Percentiles rank a stretch among this genome's conserved stretches.
phyloP scores from a whole-genome alignment of 257 asterid genomes.

The Scutellaria barbata region DNA sequence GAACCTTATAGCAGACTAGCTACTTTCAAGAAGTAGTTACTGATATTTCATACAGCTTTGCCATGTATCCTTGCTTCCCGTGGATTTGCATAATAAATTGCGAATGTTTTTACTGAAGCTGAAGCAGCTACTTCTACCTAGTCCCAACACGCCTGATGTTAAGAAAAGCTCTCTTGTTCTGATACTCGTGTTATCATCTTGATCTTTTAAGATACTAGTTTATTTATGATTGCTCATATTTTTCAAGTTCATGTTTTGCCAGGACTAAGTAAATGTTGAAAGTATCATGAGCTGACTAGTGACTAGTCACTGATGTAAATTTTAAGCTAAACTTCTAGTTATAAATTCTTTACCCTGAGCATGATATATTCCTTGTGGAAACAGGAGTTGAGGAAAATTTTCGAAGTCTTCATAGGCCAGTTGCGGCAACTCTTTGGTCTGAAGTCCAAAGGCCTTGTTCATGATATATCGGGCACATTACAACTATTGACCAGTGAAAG shows the following conservation, averaged over 20 bases:
- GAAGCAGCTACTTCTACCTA: no score
- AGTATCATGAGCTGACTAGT: slow-evolving; percentile 9
- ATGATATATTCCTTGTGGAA: slow-evolving; percentile 42
- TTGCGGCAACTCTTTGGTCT: slow-evolving; percentile 92
- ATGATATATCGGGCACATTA: slow-evolving; percentile 58
- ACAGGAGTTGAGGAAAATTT: slow-evolving; percentile 70
- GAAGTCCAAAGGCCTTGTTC: slow-evolving; percentile 61
- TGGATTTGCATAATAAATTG: background rate
- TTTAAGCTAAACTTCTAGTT: slow-evolving; percentile 16
- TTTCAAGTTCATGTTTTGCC: background rate
- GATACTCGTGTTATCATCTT: background rate
- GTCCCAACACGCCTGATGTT: background rate
- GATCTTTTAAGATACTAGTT: background rate
- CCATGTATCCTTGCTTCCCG: background rate
- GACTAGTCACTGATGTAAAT: slow-evolving; percentile 6
- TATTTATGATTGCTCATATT: background rate
- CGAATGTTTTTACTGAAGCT: background rate
- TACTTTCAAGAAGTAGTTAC: slow-evolving; percentile 10
- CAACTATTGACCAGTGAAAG: slow-evolving; percentile 71
- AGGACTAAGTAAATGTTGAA: slow-evolving; percentile 16
- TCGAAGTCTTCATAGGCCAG: slow-evolving; percentile 88
- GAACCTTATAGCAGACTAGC: slow-evolving; percentile 4
- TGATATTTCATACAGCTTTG: background rate
- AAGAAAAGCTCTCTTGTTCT: slow-evolving; percentile 7
- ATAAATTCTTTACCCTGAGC: slow-evolving; percentile 14